These are phyloP conservation scores for Neurospora sp. DNA, from an alignment of 2,329 filamentous ascomycete genomes.

Conservation along the genomic window DNA sequence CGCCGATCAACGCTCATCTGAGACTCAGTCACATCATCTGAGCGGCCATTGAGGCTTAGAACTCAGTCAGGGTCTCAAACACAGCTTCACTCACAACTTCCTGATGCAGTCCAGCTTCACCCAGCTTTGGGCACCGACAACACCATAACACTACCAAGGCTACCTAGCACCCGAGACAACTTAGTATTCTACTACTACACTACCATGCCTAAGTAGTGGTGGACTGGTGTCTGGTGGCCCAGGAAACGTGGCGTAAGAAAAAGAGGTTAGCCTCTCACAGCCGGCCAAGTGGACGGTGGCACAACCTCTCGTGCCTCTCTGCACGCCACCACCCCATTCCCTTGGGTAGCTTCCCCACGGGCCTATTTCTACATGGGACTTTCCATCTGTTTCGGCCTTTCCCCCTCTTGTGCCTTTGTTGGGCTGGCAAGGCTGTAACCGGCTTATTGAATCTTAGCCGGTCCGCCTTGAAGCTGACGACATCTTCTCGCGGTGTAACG, in stretches of 20 bases:
- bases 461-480: background rate
- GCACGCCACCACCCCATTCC: background rate
- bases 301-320: background rate
- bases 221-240: background rate
- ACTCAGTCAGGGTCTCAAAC: background rate
- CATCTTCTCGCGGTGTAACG: background rate
- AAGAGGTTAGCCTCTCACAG: conserved; percentile 19
- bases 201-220: background rate
- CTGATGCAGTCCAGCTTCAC: background rate
- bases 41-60: background rate
- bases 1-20: background rate
- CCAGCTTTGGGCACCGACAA: background rate
- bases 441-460: background rate
- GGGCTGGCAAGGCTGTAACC: background rate
- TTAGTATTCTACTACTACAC: background rate
- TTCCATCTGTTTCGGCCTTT: background rate
- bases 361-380: background rate
- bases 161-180: background rate
- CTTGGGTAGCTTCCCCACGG: background rate
- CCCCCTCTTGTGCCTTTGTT: background rate
- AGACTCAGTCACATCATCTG: background rate
- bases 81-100: background rate
- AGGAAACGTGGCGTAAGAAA: background rate
- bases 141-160: background rate
- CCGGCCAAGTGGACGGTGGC: conserved; percentile 20